phyloP scores from a whole-genome alignment of 495 filamentous ascomycete genomes.

The Neurospora terricola region DNA sequence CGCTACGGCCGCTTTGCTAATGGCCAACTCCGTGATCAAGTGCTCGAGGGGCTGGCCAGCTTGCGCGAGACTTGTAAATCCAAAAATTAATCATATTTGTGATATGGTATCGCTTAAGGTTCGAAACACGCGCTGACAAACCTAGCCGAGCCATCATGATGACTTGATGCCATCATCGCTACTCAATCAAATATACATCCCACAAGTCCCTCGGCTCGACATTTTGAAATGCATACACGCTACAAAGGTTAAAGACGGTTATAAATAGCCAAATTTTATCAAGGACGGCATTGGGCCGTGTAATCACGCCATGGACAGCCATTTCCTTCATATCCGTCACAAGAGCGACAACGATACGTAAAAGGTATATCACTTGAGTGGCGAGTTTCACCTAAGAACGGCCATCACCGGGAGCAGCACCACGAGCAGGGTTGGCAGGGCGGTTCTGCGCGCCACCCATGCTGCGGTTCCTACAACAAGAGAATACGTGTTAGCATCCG shows the following conservation, averaged over 20 bases:
- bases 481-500: slow-evolving; percentile 14
- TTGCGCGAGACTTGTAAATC: slow-evolving; percentile 54
- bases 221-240: no score
- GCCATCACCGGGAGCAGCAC: slow-evolving; percentile 11
- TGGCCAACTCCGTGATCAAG: slow-evolving; percentile 45
- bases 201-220: no score
- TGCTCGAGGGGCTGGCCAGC: slow-evolving; percentile 51
- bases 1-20: slow-evolving; percentile 69
- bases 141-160: neutral
- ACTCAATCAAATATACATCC: no score
- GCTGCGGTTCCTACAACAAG: slow-evolving; percentile 22
- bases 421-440: slow-evolving; percentile 12
- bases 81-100: slow-evolving; percentile 22
- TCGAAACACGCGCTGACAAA: slow-evolving; percentile 1
- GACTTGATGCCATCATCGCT: no score
- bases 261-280: neutral
- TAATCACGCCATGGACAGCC: neutral
- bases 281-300: neutral
- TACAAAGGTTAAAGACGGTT: no score
- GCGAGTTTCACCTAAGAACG: slow-evolving; percentile 8
- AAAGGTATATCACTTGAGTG: neutral
- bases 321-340: neutral
- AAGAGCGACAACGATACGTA: neutral
- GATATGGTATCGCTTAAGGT: neutral
- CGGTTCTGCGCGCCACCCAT: slow-evolving; percentile 9